These are phyloP conservation scores for Phellopilus nigrolimitatus DNA, from an alignment of 1,284 basidiomycete species.

Conservation along the genomic window DNA sequence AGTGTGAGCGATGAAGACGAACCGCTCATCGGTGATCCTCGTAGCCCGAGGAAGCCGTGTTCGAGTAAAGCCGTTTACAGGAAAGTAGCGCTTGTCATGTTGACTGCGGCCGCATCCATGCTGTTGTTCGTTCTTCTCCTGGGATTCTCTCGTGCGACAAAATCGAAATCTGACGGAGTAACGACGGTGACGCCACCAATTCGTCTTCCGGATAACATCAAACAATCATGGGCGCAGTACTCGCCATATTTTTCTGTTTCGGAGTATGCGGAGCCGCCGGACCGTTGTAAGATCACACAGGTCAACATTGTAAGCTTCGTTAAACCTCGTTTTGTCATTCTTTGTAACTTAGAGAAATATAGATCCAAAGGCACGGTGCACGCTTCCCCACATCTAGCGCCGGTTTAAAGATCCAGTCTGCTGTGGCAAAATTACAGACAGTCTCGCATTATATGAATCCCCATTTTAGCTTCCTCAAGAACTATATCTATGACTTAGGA, in stretches of 20 bases:
- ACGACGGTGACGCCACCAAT: constrained; percentile 19
- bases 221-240: constrained; percentile 51
- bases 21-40: neutral
- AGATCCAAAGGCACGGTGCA: constrained; percentile 86
- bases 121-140: neutral
- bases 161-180: neutral
- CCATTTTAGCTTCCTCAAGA: constrained; percentile 54
- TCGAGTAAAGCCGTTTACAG: neutral
- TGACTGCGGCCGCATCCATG: neutral
- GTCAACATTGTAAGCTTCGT: constrained; percentile 54
- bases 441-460: constrained; percentile 42
- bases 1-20: neutral
- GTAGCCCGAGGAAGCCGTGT: neutral
- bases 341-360: constrained; percentile 10
- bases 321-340: neutral
- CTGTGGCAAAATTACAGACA: constrained; percentile 49
- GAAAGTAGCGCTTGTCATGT: neutral
- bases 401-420: constrained; percentile 39
- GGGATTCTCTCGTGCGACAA: neutral
- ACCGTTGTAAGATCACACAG: constrained; percentile 51
- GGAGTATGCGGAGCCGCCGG: constrained; percentile 43
- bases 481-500: constrained; percentile 61
- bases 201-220: constrained; percentile 21
- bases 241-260: constrained; percentile 52
- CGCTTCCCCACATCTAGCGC: constrained; percentile 67